phyloP scores from a whole-genome alignment of 2,329 filamentous ascomycete genomes.

The Claviceps arundinis region DNA sequence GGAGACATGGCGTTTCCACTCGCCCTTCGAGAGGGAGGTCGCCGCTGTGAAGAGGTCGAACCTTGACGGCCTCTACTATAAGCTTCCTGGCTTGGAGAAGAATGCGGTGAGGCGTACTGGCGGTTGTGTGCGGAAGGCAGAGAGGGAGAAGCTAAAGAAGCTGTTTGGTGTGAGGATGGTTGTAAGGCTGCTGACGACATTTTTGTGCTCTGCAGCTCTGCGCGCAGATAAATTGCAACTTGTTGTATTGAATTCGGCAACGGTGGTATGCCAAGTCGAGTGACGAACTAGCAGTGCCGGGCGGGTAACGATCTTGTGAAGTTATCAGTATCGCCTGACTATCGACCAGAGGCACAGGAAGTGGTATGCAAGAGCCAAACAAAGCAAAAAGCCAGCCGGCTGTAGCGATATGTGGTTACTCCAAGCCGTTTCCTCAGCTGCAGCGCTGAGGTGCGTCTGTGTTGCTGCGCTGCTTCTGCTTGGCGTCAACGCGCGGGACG shows the following conservation, averaged over 20 bases:
- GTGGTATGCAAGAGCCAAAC: not conserved
- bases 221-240: not conserved
- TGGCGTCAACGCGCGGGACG: constrained; percentile 1
- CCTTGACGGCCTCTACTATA: constrained; percentile 39
- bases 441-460: constrained; percentile 3
- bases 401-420: not conserved
- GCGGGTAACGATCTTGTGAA: not conserved
- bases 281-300: not conserved
- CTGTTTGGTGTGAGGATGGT: constrained; percentile 42
- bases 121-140: constrained; percentile 34
- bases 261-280: not conserved
- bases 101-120: constrained; percentile 38
- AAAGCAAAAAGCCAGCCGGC: not conserved
- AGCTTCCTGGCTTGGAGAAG: constrained; percentile 39
- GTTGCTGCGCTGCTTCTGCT: constrained; percentile 3
- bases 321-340: not conserved
- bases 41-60: constrained; percentile 35
- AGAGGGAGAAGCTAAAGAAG: constrained; percentile 34
- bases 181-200: constrained; percentile 48
- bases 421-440: constrained; percentile 3
- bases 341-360: not conserved
- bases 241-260: constrained; percentile 3
- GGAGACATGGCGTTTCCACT: constrained; percentile 33
- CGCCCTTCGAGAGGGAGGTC: constrained; percentile 37
- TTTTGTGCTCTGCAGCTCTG: constrained; percentile 13